Evolutionary conservation across 2,329 filamentous ascomycete genomes (phyloP).

Genomic region (Colletotrichum incanum): DNA sequence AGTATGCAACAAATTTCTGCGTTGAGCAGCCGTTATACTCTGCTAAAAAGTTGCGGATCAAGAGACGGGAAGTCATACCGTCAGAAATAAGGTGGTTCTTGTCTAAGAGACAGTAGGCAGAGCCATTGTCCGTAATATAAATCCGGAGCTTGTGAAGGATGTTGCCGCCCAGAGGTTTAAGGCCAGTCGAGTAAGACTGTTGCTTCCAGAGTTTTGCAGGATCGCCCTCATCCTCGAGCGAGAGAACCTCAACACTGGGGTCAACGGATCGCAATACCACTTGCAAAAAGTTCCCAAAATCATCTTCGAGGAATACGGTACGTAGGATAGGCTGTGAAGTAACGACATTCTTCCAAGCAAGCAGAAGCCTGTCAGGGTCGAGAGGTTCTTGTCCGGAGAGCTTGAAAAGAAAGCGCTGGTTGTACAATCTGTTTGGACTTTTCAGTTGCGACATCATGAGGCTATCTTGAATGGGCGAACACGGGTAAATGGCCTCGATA

Average conservation of each 20-base stretch:
- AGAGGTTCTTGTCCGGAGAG: not conserved
- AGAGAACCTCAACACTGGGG: not conserved
- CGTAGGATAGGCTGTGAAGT: conserved; percentile 4
- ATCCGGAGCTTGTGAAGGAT: conserved; percentile 10
- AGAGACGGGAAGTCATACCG: conserved; percentile 24
- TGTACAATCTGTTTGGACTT: not conserved
- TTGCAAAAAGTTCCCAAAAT: conserved; percentile 1
- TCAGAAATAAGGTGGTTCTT: conserved; percentile 37
- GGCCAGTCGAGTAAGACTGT: not conserved
- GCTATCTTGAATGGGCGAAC: conserved; percentile 34
- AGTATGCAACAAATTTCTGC: not conserved
- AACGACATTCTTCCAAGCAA: conserved; percentile 23
- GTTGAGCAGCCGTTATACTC: not conserved
- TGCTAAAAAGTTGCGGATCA: conserved; percentile 17
- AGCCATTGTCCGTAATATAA: not conserved
- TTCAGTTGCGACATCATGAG: conserved; percentile 36
- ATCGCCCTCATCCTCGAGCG: not conserved
- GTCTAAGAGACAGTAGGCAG: conserved; percentile 20
- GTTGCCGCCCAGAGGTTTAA: conserved; percentile 1
- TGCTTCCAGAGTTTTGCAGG: not conserved
- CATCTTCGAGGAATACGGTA: conserved; percentile 15
- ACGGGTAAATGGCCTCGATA: conserved; percentile 25
- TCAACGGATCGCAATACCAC: not conserved
- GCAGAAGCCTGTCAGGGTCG: not conserved
- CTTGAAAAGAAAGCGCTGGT: conserved; percentile 29